Evolutionary conservation across 768 basidiomycete species (phyloP), one percentile per base, ranked within the genome.

Genomic region (Leucosporidium scottii): DNA sequence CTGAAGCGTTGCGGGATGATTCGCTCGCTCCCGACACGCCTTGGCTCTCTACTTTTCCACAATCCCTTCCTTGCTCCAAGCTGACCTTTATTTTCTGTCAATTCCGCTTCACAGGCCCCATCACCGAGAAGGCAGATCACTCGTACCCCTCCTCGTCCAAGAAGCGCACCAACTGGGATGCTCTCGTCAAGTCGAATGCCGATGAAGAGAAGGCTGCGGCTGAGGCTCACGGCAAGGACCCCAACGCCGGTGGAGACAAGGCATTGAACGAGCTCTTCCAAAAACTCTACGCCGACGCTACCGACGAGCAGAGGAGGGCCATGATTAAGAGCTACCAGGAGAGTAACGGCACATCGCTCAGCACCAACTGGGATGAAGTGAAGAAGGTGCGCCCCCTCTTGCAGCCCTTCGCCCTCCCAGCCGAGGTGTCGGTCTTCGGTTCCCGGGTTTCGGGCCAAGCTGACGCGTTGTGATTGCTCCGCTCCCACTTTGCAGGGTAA

Each of bases 301-400:
- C 96, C 73, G 90, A 92, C 0, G 90, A 99, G 74, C 91, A 93
- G 20, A 85, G 83, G 74, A 84, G 87, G 48, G 96, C 96, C 4
- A 99, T 99, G 93, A 86, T 97, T 86, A 99, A 99, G 84, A 93
- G 91, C 76, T 97, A 90, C 78, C 82, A 83, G 68, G 94, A 99
- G 81, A 91, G 90, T 73, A 92, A 92, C 10, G 96, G 96, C 12
- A 99, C 96, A 13, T 88, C 91, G 0, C 81, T 99, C 50, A 93
- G 90, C 80, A 99, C 94, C 0, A 91, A 96, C 78, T 99, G 94
- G 94, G 85, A 85, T 7, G 90, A 92, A 70, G 91, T 99, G 21
- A 81, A 78, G 69, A 88, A 88, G 66, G 72, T 62, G n/a, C 25
- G 67, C 27, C 44, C 8, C 1, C 30, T 13, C n/a, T 17, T 18